Evolutionary conservation across 495 filamentous ascomycete species (phyloP).

Genomic region (Penicillium pulvis): DNA sequence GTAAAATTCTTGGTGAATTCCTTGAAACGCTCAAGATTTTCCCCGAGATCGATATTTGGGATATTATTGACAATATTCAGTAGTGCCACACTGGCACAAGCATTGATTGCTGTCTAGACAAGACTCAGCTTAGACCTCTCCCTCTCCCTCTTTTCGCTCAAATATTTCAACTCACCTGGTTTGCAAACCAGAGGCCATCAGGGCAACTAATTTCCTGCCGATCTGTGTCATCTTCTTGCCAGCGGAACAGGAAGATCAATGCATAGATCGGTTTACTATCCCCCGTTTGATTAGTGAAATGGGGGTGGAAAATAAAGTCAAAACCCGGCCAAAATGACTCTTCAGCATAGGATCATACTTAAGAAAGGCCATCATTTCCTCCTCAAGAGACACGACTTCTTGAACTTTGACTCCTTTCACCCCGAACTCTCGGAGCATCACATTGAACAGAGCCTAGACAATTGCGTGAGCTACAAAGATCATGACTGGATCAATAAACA

Average conservation of each 20-base stretch:
- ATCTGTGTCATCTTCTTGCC: constrained; percentile 59
- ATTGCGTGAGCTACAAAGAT: constrained; percentile 7
- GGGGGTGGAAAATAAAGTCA: neutral
- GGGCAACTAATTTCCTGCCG: constrained; percentile 63
- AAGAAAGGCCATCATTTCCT: constrained; percentile 63
- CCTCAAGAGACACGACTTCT: constrained; percentile 77
- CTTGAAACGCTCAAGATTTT: constrained; percentile 68
- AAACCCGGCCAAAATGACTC: neutral
- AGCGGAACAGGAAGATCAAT: constrained; percentile 80
- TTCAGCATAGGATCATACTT: constrained; percentile 43
- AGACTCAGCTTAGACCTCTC: constrained; percentile 10
- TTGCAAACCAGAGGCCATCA: constrained; percentile 86
- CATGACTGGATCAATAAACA: neutral
- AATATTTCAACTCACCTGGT: constrained; percentile 60
- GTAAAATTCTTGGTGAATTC: constrained; percentile 65
- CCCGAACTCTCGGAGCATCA: constrained; percentile 77
- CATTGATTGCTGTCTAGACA: constrained; percentile 69
- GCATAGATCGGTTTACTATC: constrained; percentile 73
- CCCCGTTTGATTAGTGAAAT: constrained; percentile 11
- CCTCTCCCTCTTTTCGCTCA: neutral
- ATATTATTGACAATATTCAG: constrained; percentile 92
- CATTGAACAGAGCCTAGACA: constrained; percentile 74
- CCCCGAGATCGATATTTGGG: constrained; percentile 61
- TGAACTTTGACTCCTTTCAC: constrained; percentile 72
- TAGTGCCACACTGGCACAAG: constrained; percentile 86